Evolutionary conservation across 257 asterid species (phyloP).

Genomic region (Sherardia arvensis): DNA sequence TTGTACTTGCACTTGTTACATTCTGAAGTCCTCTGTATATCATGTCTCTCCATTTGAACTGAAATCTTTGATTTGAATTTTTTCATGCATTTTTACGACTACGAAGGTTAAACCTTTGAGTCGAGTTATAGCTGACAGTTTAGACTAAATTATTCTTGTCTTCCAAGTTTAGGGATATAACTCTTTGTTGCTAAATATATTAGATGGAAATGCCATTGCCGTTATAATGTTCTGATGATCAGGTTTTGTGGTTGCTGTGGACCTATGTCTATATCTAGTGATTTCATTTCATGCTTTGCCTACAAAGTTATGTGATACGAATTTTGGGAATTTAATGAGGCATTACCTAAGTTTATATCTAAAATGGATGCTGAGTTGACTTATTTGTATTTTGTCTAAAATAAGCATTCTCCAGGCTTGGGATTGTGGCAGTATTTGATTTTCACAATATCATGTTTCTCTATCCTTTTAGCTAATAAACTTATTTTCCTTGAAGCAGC

Average conservation of each 20-base stretch:
- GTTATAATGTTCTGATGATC: neutral
- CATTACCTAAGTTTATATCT: slow-evolving; percentile 1
- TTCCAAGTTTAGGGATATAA: neutral
- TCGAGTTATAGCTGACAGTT: neutral
- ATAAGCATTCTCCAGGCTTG: neutral
- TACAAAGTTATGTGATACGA: neutral
- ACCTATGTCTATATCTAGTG: neutral
- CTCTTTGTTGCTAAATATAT: neutral
- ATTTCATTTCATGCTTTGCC: neutral
- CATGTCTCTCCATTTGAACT: neutral
- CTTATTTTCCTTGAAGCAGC: neutral
- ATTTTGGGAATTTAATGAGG: neutral
- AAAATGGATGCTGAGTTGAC: neutral
- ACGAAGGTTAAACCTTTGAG: neutral
- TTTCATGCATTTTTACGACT: neutral
- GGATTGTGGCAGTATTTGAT: neutral
- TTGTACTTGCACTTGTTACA: neutral
- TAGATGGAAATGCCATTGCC: neutral
- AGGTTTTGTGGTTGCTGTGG: neutral
- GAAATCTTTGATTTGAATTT: neutral
- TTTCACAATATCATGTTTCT: neutral
- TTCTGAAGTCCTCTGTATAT: neutral
- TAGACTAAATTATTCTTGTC: neutral
- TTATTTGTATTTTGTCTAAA: neutral
- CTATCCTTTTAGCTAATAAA: neutral